Percentiles rank a stretch among this genome's conserved stretches.
Evolutionary conservation across 2,329 filamentous ascomycete genomes (phyloP).

Genomic region (Alternaria sp.): DNA sequence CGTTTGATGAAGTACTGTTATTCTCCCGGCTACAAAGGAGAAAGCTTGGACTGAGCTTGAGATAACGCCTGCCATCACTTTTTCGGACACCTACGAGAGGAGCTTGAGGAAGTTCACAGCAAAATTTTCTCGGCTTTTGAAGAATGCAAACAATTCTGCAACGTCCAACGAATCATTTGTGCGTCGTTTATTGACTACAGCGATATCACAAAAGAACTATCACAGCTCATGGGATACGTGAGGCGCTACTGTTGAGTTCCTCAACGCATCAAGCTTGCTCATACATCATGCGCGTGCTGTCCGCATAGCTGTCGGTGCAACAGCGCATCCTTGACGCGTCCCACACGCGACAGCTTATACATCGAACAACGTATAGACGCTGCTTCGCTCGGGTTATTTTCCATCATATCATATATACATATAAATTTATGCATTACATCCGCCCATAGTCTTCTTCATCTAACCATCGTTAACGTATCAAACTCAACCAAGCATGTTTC

Average conservation of each 20-base stretch:
- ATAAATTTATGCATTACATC: neutral
- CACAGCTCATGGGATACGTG: neutral
- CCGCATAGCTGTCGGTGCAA: neutral
- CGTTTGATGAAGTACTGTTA: neutral
- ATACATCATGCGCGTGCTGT: neutral
- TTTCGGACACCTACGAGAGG: neutral
- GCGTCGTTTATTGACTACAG: neutral
- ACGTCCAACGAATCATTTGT: neutral
- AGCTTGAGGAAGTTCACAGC: neutral
- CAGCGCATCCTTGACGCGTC: neutral
- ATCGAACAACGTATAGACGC: neutral
- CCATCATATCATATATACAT: neutral
- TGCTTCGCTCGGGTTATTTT: neutral
- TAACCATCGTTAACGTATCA: neutral
- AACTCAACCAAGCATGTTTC: neutral
- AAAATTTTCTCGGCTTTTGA: neutral
- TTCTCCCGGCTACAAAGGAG: neutral
- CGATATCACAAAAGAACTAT: neutral
- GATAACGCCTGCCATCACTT: neutral
- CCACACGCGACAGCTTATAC: neutral
- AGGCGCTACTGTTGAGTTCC: neutral
- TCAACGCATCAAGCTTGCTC: neutral
- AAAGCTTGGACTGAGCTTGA: neutral
- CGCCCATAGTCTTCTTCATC: neutral
- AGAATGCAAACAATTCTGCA: neutral